Conservation (phyloP, 768 basidiomycete genomes). For the Sarcodon aspratus region DNA sequence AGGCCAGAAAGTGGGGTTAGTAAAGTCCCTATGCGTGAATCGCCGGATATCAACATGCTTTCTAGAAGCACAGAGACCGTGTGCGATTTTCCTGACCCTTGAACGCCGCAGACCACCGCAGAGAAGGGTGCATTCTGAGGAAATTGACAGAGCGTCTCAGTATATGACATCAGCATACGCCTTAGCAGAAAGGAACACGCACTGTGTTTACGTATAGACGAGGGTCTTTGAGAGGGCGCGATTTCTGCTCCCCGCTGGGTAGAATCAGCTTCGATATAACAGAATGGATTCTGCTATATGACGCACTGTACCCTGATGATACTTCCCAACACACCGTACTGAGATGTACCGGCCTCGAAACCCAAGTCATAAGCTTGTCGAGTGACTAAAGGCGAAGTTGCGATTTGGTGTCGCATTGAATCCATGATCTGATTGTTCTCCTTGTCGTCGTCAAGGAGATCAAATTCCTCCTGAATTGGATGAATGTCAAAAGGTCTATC, state of each 20-base stretch:
- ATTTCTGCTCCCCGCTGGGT: constrained; percentile 11
- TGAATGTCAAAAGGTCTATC: too few species aligned
- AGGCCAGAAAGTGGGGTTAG: not conserved
- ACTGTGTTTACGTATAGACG: constrained; percentile 64
- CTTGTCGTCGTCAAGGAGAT: too few species aligned
- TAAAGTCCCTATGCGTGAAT: not conserved
- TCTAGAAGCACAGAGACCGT: not conserved
- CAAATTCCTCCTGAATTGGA: too few species aligned
- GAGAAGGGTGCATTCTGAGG: not conserved
- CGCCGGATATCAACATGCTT: not conserved
- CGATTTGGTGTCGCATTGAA: not conserved
- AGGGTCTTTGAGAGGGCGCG: constrained; percentile 28
- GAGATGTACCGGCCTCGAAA: constrained; percentile 22
- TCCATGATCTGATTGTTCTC: constrained; percentile 9
- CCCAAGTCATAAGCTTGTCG: constrained; percentile 13
- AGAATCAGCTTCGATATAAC: not conserved
- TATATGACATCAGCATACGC: not conserved
- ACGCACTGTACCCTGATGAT: not conserved
- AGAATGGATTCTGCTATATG: not conserved
- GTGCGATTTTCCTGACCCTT: not conserved
- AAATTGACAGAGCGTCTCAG: not conserved
- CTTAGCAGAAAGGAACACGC: not conserved
- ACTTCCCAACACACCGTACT: constrained; percentile 53
- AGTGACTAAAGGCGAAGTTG: constrained; percentile 17
- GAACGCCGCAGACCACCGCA: not conserved